phyloP scores from a whole-genome alignment of 257 asterid genomes.

The Forsythia suspensa region DNA sequence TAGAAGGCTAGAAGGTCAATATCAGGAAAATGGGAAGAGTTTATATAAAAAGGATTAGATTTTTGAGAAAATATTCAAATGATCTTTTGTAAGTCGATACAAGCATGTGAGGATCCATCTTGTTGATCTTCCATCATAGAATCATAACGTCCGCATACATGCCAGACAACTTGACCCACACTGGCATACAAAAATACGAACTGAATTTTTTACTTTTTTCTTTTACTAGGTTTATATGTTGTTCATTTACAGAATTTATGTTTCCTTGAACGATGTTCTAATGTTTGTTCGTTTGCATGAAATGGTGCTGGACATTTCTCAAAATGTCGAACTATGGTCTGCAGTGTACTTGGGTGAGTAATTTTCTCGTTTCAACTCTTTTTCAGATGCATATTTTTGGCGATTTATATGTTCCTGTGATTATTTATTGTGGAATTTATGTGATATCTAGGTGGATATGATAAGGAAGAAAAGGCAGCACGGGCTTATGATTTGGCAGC shows the following conservation, averaged over 20 bases:
- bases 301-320: conserved; percentile 32
- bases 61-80: background rate
- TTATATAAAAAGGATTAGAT: too few relatives aligned
- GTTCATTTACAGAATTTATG: background rate
- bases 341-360: conserved; percentile 92
- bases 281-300: conserved; percentile 33
- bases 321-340: conserved; percentile 19
- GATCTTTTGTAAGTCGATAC: background rate
- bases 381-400: background rate
- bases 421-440: conserved; percentile 14
- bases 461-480: conserved; percentile 95
- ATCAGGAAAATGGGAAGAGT: background rate
- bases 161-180: too few relatives aligned
- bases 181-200: background rate
- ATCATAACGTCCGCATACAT: too few relatives aligned
- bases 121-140: too few relatives aligned
- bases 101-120: background rate
- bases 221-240: too few relatives aligned
- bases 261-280: background rate
- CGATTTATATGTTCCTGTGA: background rate
- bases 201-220: background rate
- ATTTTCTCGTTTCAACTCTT: background rate
- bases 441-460: conserved; percentile 71
- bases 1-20: background rate
- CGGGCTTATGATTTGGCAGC: conserved; percentile 92